Evolutionary conservation across 2,329 filamentous ascomycete species (phyloP), one percentile per base, ranked within the genome.

Genomic region (Xenoacremonium recifei): DNA sequence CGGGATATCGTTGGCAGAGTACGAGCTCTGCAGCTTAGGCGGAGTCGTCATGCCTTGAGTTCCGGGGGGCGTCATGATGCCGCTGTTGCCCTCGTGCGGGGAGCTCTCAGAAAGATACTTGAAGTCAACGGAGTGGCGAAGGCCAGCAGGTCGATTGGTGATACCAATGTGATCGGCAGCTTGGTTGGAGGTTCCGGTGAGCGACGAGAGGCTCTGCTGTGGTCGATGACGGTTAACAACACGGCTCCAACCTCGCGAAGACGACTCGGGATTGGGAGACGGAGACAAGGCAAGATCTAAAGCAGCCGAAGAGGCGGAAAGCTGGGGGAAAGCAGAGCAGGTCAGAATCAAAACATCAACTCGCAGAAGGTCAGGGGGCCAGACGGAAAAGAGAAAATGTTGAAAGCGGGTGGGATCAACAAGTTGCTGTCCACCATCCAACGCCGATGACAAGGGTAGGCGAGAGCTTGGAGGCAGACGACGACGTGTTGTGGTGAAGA

Each of bases 1-100:
- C 4, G 90, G 87, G 16, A 96, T 76, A 59, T 97, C 91, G 64
- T 87, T 93, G 40, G 89, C 83, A 9, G 93, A 96, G 70, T 88
- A 96, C 0, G 92, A 96, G 33, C 87, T 84, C 66, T 91, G 87
- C 44, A 96, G 67, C 71, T 88, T 89, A 21, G 85, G 82, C 25
- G 86, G 80, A 39, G 80, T 79, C 19, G 79, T 74, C 63, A 85
- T 77, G 45, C 66, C 65, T 45, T 77, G 72, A 43, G 62, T 77
- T 19, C 68, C 63, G 13, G 77, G 66, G 3, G 79, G 69, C 20
- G 75, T 66, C 48, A 75, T 69, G 36, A 68, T 60, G 29, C 56
- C 54, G 30, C 59, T 58, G 19, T 65, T 48, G 10, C 59, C 52
- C 35, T 75, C 74, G 15, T 63, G 53, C 4, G 64, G 54, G n/a